These are phyloP conservation scores for Geotrichum histeridarum DNA, from an alignment of 1,139 yeast genomes.

Conservation along the genomic window DNA sequence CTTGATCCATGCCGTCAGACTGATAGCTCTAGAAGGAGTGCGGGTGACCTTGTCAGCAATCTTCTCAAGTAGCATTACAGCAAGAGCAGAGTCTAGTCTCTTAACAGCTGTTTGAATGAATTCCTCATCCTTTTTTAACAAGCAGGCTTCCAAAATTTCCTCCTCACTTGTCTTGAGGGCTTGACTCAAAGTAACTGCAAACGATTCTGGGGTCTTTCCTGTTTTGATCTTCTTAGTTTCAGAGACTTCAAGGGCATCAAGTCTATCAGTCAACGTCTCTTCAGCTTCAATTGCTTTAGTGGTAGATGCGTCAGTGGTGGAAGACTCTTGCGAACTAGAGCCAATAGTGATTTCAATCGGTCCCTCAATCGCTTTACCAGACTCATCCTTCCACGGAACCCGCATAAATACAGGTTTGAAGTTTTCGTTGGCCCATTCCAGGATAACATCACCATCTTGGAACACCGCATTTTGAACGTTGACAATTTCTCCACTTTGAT, in stretches of 20 bases:
- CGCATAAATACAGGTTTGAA: conserved; percentile 60
- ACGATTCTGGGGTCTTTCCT: conserved; percentile 34
- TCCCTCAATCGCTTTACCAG: conserved; percentile 24
- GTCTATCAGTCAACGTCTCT: conserved; percentile 40
- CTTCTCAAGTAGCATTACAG: conserved; percentile 71
- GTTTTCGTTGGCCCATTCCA: conserved; percentile 72
- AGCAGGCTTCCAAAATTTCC: conserved; percentile 60
- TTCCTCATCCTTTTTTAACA: conserved; percentile 60
- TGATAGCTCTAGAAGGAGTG: conserved; percentile 61
- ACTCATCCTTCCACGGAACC: conserved; percentile 49
- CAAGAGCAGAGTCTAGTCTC: conserved; percentile 64
- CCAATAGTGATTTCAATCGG: conserved; percentile 46
- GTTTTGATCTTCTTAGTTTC: conserved; percentile 20
- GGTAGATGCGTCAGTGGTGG: conserved; percentile 53
- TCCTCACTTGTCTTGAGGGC: conserved; percentile 42
- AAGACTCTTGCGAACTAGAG: conserved; percentile 58
- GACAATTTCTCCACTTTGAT: too few relatives aligned
- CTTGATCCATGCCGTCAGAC: conserved; percentile 82
- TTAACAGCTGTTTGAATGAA: conserved; percentile 69
- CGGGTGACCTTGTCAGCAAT: conserved; percentile 80
- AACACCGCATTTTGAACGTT: too few relatives aligned
- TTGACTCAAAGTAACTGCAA: conserved; percentile 40
- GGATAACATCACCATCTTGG: conserved; percentile 42
- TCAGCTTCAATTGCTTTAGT: conserved; percentile 29
- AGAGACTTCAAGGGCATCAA: conserved; percentile 39